phyloP scores from a whole-genome alignment of 1,284 basidiomycete genomes.

The Baeospora myosura region DNA sequence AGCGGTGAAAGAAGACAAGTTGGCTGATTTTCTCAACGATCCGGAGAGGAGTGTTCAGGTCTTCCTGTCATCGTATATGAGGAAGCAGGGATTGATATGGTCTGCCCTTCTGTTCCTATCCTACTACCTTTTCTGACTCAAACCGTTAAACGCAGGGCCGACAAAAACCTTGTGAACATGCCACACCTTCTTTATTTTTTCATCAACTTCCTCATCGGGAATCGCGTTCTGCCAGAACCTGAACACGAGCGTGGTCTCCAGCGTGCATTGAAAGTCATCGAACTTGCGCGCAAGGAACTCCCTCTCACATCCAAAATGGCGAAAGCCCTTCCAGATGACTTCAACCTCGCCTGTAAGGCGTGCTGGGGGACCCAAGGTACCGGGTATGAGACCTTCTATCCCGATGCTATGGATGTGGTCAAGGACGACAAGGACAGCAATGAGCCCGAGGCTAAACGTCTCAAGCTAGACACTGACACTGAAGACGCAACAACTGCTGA shows the following conservation, averaged over 20 bases:
- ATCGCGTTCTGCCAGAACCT: slow-evolving; percentile 12
- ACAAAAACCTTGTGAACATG: slow-evolving; percentile 10
- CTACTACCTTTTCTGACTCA: neutral
- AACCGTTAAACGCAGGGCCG: slow-evolving; percentile 4
- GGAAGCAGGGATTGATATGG: slow-evolving; percentile 9
- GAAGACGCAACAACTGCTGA: slow-evolving; percentile 9
- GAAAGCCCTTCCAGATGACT: slow-evolving; percentile 45
- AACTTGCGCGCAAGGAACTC: slow-evolving; percentile 49
- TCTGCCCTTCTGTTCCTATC: slow-evolving; percentile 1
- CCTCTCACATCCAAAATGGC: slow-evolving; percentile 47
- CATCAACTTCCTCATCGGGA: slow-evolving; percentile 11
- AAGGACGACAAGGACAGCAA: no score
- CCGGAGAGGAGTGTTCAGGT: slow-evolving; percentile 4
- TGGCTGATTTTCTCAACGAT: slow-evolving; percentile 10
- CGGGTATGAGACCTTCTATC: neutral
- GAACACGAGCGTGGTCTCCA: slow-evolving; percentile 36
- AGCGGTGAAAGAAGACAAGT: slow-evolving; percentile 5
- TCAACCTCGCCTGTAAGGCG: slow-evolving; percentile 38
- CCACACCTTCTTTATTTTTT: slow-evolving; percentile 14
- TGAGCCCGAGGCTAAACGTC: neutral
- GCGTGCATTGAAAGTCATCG: slow-evolving; percentile 39
- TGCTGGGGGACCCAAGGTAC: slow-evolving; percentile 21
- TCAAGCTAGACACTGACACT: slow-evolving; percentile 2
- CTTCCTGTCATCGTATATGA: slow-evolving; percentile 13
- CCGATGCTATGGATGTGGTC: no score